Evolutionary conservation across 2,329 filamentous ascomycete species (phyloP).

Genomic region (Talaromyces sp.): DNA sequence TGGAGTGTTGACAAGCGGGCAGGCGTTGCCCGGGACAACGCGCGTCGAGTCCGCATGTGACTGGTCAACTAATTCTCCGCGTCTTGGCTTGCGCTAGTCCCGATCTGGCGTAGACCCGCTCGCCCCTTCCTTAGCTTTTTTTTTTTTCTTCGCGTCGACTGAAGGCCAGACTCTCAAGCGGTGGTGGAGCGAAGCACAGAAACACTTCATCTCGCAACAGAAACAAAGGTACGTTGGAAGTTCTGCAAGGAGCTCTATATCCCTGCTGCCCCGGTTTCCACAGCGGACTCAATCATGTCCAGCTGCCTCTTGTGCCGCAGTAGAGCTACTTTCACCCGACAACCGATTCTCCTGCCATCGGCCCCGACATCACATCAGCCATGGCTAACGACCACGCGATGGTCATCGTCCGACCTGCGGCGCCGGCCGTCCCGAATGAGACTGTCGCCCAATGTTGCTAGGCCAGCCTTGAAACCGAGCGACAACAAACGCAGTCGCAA

Average conservation of each 20-base stretch:
- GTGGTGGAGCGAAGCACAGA: not conserved
- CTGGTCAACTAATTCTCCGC: conserved; percentile 10
- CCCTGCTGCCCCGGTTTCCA: not conserved
- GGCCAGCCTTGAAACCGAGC: conserved; percentile 26
- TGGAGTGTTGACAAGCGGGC: conserved; percentile 12
- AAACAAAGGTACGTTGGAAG: not conserved
- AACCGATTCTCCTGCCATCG: conserved; percentile 12
- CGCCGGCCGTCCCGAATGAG: conserved; percentile 35
- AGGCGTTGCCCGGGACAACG: conserved; percentile 13
- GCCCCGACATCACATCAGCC: conserved; percentile 6
- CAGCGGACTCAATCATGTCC: conserved; percentile 14
- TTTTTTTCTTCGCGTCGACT: not conserved
- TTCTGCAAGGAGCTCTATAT: not conserved
- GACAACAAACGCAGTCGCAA: conserved; percentile 28
- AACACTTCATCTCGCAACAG: not conserved
- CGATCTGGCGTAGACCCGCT: not conserved
- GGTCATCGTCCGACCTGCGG: conserved; percentile 27
- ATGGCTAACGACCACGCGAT: conserved; percentile 25
- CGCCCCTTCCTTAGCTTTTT: conserved; percentile 7
- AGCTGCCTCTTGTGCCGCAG: conserved; percentile 31
- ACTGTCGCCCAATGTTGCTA: conserved; percentile 30
- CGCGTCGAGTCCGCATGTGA: not conserved
- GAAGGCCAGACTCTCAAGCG: too few species aligned
- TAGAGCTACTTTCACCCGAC: conserved; percentile 15
- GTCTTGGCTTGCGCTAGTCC: not conserved